These are phyloP conservation scores for Aspergillus diversus DNA, from an alignment of 495 filamentous ascomycete genomes.

Conservation along the genomic window DNA sequence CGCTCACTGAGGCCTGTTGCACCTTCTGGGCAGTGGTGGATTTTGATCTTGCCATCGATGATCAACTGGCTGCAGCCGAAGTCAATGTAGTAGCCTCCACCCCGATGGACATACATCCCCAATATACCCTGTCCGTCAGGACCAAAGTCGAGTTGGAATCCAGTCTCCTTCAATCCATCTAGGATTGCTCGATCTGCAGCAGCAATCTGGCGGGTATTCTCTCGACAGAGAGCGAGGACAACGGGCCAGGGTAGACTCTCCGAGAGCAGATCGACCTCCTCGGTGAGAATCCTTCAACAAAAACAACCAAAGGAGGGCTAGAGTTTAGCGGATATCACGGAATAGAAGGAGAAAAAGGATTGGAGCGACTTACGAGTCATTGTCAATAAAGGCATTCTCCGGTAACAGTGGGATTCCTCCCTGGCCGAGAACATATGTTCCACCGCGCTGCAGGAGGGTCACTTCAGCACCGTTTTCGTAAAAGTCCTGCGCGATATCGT, in stretches of 20 bases:
- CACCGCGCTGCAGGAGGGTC: slow-evolving; percentile 77
- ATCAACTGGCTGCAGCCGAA: slow-evolving; percentile 74
- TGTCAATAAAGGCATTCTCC: slow-evolving; percentile 62
- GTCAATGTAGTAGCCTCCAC: slow-evolving; percentile 82
- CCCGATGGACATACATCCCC: slow-evolving; percentile 70
- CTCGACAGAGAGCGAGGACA: slow-evolving; percentile 56
- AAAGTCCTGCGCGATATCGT: slow-evolving; percentile 84
- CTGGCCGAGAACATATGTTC: slow-evolving; percentile 70
- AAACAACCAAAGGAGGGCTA: slow-evolving; percentile 1
- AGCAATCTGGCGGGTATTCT: slow-evolving; percentile 53
- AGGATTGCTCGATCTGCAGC: slow-evolving; percentile 57
- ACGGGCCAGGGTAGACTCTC: slow-evolving; percentile 62
- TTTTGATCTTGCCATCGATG: slow-evolving; percentile 72
- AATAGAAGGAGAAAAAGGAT: too few relatives aligned
- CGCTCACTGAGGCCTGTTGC: slow-evolving; percentile 55
- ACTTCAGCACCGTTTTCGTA: slow-evolving; percentile 75
- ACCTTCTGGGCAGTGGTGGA: slow-evolving; percentile 69
- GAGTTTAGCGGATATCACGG: background rate
- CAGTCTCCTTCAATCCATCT: slow-evolving; percentile 63
- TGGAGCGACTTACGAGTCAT: slow-evolving; percentile 46
- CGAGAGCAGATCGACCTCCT: slow-evolving; percentile 64
- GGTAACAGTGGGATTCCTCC: slow-evolving; percentile 60
- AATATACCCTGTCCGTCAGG: slow-evolving; percentile 65
- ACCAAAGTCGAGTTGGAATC: slow-evolving; percentile 71
- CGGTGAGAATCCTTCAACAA: slow-evolving; percentile 43